These are phyloP conservation scores for Rubia balearica DNA, from an alignment of 305 asterid genomes.

Conservation along the genomic window DNA sequence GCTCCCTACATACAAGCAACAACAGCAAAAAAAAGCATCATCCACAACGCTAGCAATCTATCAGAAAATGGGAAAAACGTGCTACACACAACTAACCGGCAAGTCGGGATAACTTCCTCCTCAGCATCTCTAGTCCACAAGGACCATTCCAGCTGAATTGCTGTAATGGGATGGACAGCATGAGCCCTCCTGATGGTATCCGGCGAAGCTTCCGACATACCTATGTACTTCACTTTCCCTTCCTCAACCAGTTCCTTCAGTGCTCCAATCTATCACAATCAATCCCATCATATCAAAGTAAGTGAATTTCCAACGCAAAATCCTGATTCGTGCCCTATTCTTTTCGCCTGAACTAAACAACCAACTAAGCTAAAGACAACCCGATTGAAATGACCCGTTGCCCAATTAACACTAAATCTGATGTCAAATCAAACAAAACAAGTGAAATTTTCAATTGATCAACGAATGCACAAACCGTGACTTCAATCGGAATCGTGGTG, in stretches of 20 bases:
- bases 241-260: not conserved
- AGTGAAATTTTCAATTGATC: not conserved
- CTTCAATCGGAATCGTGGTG: not conserved
- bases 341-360: not conserved
- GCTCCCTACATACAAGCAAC: not conserved
- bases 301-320: not conserved
- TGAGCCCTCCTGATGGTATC: slow-evolving; percentile 2
- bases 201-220: not conserved
- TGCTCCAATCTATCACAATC: not conserved
- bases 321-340: not conserved
- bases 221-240: not conserved
- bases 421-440: not conserved
- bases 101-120: not conserved
- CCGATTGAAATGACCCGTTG: too few species aligned
- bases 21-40: not conserved
- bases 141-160: slow-evolving; percentile 2
- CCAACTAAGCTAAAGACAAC: not conserved
- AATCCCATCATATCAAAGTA: not conserved
- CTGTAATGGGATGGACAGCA: not conserved
- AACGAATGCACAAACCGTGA: slow-evolving; percentile 1
- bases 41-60: not conserved
- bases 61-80: too few species aligned
- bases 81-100: not conserved
- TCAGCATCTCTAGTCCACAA: not conserved
- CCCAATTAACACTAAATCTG: not conserved